phyloP scores from a whole-genome alignment of 768 basidiomycete species.

The Lactifluus rugatus region DNA sequence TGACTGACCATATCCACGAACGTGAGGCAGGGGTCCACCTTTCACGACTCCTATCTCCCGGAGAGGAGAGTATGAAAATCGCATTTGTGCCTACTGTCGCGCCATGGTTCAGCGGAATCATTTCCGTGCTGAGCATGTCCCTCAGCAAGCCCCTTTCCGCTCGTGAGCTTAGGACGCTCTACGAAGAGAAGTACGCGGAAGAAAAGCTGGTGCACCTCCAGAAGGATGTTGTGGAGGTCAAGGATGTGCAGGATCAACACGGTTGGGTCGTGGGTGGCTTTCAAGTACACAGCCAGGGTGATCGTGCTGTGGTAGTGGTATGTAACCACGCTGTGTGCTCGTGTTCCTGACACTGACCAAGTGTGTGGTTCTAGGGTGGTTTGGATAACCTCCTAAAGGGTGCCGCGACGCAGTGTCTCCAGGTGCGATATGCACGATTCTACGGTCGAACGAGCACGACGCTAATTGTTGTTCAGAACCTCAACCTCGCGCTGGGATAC shows the following conservation, averaged over 20 bases:
- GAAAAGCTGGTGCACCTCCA: constrained; percentile 66
- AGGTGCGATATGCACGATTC: constrained; percentile 51
- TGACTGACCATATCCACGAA: constrained; percentile 99
- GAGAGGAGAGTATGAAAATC: constrained; percentile 38
- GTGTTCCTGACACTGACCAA: not conserved
- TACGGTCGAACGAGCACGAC: not conserved
- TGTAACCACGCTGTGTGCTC: constrained; percentile 26
- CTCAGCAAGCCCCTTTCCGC: constrained; percentile 59
- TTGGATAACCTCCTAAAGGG: constrained; percentile 96
- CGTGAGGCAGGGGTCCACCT: constrained; percentile 88
- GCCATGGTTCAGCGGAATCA: constrained; percentile 95
- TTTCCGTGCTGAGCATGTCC: constrained; percentile 79
- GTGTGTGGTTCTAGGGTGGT: constrained; percentile 52
- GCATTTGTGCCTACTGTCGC: constrained; percentile 84
- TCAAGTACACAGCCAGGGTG: constrained; percentile 83
- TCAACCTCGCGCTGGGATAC: constrained; percentile 83
- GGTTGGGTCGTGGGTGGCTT: constrained; percentile 89
- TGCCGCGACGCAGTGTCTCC: constrained; percentile 96
- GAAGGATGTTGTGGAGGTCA: constrained; percentile 61
- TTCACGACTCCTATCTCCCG: constrained; percentile 41
- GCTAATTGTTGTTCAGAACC: constrained; percentile 45
- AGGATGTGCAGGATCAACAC: constrained; percentile 72
- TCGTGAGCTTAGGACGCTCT: constrained; percentile 59
- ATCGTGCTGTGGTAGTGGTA: constrained; percentile 90
- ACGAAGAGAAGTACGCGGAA: constrained; percentile 62